phyloP scores from a whole-genome alignment of 225 moss, liverwort and hornwort species.

The Polytrichum formosum region DNA sequence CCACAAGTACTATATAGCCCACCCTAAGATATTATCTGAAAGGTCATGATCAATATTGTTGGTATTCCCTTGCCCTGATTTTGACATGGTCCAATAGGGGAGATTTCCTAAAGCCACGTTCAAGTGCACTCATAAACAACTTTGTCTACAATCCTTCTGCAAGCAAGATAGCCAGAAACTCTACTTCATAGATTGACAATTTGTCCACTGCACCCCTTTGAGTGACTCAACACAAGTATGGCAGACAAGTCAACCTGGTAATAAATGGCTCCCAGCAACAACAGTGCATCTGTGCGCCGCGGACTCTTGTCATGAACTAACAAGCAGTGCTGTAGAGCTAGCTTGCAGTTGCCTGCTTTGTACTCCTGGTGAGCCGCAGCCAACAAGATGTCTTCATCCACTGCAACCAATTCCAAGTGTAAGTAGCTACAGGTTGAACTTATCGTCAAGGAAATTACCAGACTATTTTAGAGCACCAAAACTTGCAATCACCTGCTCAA shows the following conservation, averaged over 20 bases:
- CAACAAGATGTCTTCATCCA: conserved; percentile 74
- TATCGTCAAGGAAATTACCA: background rate
- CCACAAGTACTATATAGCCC: too few species aligned
- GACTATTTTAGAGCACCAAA: background rate
- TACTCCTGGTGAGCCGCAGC: conserved; percentile 90
- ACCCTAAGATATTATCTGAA: too few species aligned
- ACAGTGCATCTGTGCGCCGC: conserved; percentile 75
- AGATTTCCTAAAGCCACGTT: too few species aligned
- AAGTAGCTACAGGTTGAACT: background rate
- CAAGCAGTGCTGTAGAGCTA: conserved; percentile 74
- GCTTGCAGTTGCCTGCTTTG: conserved; percentile 75
- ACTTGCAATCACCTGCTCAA: background rate
- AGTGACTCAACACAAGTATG: too few species aligned
- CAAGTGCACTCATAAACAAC: too few species aligned
- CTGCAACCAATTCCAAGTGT: conserved; percentile 11
- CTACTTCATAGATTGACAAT: too few species aligned
- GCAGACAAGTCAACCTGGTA: conserved; percentile 57
- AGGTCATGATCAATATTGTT: too few species aligned
- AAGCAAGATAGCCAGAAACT: too few species aligned
- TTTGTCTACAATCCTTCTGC: too few species aligned
- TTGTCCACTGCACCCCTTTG: too few species aligned
- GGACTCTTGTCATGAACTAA: conserved; percentile 71
- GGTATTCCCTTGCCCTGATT: too few species aligned
- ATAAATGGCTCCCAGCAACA: conserved; percentile 93
- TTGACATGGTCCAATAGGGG: too few species aligned